These are phyloP conservation scores for Blepharisma japonicum DNA, from an alignment of 73 alveolate species.

Conservation along the genomic window DNA sequence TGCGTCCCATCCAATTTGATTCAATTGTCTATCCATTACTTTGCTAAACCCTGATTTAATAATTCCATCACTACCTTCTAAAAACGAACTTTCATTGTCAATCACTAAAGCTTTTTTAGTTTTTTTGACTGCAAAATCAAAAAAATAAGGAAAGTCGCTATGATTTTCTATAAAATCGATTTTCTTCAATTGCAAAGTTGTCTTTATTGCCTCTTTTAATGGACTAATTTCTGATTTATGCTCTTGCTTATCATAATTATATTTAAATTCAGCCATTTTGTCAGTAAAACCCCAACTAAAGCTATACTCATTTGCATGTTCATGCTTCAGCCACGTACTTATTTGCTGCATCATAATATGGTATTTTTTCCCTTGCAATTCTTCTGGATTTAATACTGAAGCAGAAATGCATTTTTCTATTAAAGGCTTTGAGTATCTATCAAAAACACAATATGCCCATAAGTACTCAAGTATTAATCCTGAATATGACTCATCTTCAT, in stretches of 20 bases:
- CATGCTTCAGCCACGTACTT: not conserved
- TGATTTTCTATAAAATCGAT: conserved; percentile 19
- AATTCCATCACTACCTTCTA: not conserved
- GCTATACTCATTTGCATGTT: not conserved
- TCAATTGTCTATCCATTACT: conserved; percentile 9
- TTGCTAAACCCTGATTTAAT: not conserved
- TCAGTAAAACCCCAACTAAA: not conserved
- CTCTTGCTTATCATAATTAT: not conserved
- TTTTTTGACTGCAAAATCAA: conserved; percentile 16
- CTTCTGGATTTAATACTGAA: not conserved
- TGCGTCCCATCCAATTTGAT: conserved; percentile 1
- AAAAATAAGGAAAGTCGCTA: conserved; percentile 1
- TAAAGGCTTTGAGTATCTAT: not conserved
- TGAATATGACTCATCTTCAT: not conserved
- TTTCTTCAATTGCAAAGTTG: not conserved
- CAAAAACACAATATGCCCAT: conserved; percentile 6
- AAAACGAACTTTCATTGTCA: conserved; percentile 7
- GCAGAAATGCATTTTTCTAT: not conserved
- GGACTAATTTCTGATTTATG: not conserved
- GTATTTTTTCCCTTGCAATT: not conserved
- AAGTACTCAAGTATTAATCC: not conserved
- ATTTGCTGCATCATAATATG: not conserved
- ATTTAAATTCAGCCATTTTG: not conserved
- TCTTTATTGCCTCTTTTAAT: conserved; percentile 1
- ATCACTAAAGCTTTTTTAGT: not conserved